Evolutionary conservation across 148 eudicot genomes (phyloP), one percentile per base, ranked within the genome.

Genomic region (Vaccinium myrtillus): DNA sequence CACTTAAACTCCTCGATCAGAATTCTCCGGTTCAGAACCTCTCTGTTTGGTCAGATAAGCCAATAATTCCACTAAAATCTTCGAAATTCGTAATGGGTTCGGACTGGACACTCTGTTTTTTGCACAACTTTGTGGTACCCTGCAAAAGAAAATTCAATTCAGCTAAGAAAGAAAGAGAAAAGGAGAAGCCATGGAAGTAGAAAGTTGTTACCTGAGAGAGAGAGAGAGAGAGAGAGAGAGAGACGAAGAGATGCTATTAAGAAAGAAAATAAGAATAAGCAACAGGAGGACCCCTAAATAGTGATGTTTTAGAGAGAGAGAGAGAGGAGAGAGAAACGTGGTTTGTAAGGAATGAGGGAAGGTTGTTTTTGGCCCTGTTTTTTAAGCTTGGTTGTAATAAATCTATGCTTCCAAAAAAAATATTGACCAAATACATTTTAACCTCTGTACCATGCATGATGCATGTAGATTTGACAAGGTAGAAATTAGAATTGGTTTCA

Each of bases 251-350:
- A 90, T 84, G 67, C 83, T 82, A 59, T 75, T 82, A 82, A 82
- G 80, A 80, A 86, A 69, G 74, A 69, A 73, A 71, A 83, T 85
- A 71, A 27, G 84, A 81, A 74, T 80, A 48, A 3, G 27, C 73
- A 84, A 85, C 79, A 87, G 83, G 87, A 71, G 86, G 81, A 50
- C 77, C 86, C 87, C 84, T 90, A 87, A 87, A 93, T 91, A 93
- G 80, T 81, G 88, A 63, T 84, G 39, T 36, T 59, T 27, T 51
- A 87, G 50, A 79, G 67, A 63, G n/a, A n/a, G 56, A 51, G 48
- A 76, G 81, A 75, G 39, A 36, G 61, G 87, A 80, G 88, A 87
- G 84, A 93, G 92, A 90, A 90, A 89, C 95, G 94, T 93, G 92
- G 84, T 80, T 82, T 82, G 83, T 87, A 90, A 91, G 89, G 85